These are phyloP conservation scores for Akanthomyces muscarius DNA, from an alignment of 2,329 filamentous ascomycete species.

Conservation along the genomic window DNA sequence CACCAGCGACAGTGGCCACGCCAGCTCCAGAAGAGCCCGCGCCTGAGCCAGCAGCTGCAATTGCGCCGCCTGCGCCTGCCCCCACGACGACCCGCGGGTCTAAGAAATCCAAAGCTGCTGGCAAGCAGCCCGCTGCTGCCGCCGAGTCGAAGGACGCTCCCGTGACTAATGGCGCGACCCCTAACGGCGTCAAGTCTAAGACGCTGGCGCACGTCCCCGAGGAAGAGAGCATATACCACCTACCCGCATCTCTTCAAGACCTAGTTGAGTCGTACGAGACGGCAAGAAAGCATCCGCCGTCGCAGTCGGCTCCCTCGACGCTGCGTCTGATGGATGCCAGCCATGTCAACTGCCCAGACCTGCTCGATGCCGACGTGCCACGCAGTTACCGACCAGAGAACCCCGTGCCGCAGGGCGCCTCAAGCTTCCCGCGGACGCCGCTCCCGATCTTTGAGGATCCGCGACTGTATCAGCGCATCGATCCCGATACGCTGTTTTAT, in stretches of 20 bases:
- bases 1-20: constrained; percentile 24
- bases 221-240: constrained; percentile 86
- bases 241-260: constrained; percentile 84
- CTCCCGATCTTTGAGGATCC: constrained; percentile 88
- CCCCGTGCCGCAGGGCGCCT: constrained; percentile 67
- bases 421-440: constrained; percentile 91
- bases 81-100: constrained; percentile 21
- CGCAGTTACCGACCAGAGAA: constrained; percentile 80
- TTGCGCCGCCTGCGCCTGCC: constrained; percentile 24
- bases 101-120: constrained; percentile 41
- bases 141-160: constrained; percentile 42
- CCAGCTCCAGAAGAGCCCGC: constrained; percentile 22
- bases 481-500: constrained; percentile 96
- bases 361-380: constrained; percentile 75
- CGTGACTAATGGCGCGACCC: constrained; percentile 43
- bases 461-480: constrained; percentile 79
- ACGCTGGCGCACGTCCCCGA: constrained; percentile 39
- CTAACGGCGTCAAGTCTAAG: constrained; percentile 50
- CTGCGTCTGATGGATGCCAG: constrained; percentile 73
- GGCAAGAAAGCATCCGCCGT: constrained; percentile 65
- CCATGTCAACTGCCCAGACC: constrained; percentile 68
- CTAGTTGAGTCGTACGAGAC: constrained; percentile 86
- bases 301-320: constrained; percentile 60
- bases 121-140: constrained; percentile 40
- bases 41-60: constrained; percentile 1